These are phyloP conservation scores for Biscogniauxia marginata DNA, from an alignment of 2,329 filamentous ascomycete genomes.

Conservation along the genomic window DNA sequence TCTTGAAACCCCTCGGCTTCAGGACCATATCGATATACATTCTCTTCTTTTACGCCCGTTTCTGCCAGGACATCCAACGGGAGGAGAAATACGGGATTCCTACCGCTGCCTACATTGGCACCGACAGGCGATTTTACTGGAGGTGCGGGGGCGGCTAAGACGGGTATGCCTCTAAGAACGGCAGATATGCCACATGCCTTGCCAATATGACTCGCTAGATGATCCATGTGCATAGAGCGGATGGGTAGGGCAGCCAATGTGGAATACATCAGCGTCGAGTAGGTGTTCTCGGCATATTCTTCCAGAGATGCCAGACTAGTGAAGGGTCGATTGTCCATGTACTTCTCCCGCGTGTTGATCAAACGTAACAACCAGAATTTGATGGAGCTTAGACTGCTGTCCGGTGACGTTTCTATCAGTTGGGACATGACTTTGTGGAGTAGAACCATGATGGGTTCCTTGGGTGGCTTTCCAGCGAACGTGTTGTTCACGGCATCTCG, in stretches of 20 bases:
- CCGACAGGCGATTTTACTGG: constrained; percentile 44
- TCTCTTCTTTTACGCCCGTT: constrained; percentile 77
- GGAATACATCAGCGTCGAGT: constrained; percentile 87
- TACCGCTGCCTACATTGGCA: constrained; percentile 35
- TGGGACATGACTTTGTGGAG: constrained; percentile 70
- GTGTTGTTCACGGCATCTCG: constrained; percentile 78
- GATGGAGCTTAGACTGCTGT: constrained; percentile 48
- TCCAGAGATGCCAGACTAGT: constrained; percentile 72
- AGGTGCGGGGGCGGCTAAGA: constrained; percentile 76
- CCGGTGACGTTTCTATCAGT: constrained; percentile 45
- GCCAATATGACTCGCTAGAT: constrained; percentile 91
- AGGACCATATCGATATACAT: constrained; percentile 78
- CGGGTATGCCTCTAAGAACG: constrained; percentile 79
- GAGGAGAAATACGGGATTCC: constrained; percentile 63
- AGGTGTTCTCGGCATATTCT: constrained; percentile 90
- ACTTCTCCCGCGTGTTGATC: constrained; percentile 76
- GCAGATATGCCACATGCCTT: constrained; percentile 89
- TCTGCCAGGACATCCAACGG: constrained; percentile 90
- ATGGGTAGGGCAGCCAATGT: constrained; percentile 78
- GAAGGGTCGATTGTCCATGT: constrained; percentile 82
- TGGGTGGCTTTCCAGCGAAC: constrained; percentile 74
- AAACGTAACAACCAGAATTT: constrained; percentile 76
- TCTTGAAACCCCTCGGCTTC: constrained; percentile 80
- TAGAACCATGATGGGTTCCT: constrained; percentile 87
- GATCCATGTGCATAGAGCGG: constrained; percentile 80